Percentiles rank a stretch among this genome's conserved stretches.
These are phyloP conservation scores for Suillus discolor DNA, from an alignment of 768 basidiomycete species.

Conservation along the genomic window DNA sequence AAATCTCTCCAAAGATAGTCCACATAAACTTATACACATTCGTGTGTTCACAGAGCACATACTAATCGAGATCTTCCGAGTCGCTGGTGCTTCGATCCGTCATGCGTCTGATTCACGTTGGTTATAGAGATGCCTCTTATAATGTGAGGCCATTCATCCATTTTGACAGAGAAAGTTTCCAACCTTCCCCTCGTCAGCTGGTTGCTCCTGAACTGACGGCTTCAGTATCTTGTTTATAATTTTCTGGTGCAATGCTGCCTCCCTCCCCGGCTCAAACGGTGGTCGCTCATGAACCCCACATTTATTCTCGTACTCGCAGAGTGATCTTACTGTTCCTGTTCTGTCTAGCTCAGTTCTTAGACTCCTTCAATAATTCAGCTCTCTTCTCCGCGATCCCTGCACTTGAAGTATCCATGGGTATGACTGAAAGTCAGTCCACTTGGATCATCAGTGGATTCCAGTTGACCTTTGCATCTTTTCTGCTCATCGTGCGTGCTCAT, in stretches of 20 bases:
- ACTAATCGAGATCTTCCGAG: not conserved
- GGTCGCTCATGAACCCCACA: conserved; percentile 6
- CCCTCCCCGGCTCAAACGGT: conserved; percentile 3
- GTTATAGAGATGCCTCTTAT: not conserved
- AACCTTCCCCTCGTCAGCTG: not conserved
- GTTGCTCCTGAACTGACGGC: not conserved
- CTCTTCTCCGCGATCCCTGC: conserved; percentile 42
- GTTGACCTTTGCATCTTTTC: conserved; percentile 44
- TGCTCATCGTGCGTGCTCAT: conserved; percentile 34
- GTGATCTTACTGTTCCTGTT: conserved; percentile 36
- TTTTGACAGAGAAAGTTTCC: no score
- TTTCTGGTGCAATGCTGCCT: conserved; percentile 13
- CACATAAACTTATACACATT: no score
- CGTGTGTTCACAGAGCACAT: no score
- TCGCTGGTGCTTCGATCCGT: not conserved
- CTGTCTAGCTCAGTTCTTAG: conserved; percentile 45
- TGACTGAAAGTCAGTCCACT: conserved; percentile 27
- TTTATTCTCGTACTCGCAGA: conserved; percentile 29
- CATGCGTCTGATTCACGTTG: not conserved
- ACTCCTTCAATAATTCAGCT: conserved; percentile 44
- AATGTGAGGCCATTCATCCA: not conserved
- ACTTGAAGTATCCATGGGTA: conserved; percentile 25
- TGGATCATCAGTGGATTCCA: conserved; percentile 49
- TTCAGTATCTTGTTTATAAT: not conserved
- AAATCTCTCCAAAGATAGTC: no score